Percentiles rank a stretch among this genome's conserved stretches.
phyloP scores from a whole-genome alignment of 2,329 filamentous ascomycete species.

The Pseudocercospora cruenta region DNA sequence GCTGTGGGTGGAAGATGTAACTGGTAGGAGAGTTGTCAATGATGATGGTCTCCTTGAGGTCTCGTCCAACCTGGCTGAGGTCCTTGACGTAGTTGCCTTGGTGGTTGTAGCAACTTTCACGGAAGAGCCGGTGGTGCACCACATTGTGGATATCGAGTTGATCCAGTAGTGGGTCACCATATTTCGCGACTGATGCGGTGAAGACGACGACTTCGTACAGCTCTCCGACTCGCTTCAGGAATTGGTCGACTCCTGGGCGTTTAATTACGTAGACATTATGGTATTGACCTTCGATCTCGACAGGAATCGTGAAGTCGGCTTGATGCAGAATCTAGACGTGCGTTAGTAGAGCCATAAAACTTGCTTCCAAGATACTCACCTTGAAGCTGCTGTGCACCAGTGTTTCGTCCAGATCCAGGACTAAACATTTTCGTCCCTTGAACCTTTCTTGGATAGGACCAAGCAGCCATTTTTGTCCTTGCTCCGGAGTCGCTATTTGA shows the following conservation, averaged over 20 bases:
- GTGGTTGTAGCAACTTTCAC: conserved; percentile 98
- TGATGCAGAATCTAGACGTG: conserved; percentile 81
- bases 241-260: conserved; percentile 95
- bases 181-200: conserved; percentile 98
- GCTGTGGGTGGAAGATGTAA: conserved; percentile 99
- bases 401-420: conserved; percentile 94
- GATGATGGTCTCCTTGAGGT: conserved; percentile 96
- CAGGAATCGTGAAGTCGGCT: conserved; percentile 97
- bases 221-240: conserved; percentile 98
- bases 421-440: conserved; percentile 87
- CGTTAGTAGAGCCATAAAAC: not conserved
- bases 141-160: conserved; percentile 97
- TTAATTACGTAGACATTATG: conserved; percentile 99
- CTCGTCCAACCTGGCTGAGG: conserved; percentile 91
- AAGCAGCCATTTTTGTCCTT: conserved; percentile 71
- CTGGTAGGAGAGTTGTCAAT: conserved; percentile 99
- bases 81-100: conserved; percentile 99
- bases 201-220: conserved; percentile 98
- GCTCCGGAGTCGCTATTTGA: conserved; percentile 45
- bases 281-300: conserved; percentile 98
- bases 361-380: conserved; percentile 55
- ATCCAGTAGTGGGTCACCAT: conserved; percentile 92
- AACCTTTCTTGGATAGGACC: conserved; percentile 80
- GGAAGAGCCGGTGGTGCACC: conserved; percentile 92
- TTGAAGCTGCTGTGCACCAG: conserved; percentile 99